A percentile compares a stretch with the other conserved stretches of the same genome.
Evolutionary conservation across 2,329 filamentous ascomycete genomes (phyloP).

Genomic region (Fusarium sp.): DNA sequence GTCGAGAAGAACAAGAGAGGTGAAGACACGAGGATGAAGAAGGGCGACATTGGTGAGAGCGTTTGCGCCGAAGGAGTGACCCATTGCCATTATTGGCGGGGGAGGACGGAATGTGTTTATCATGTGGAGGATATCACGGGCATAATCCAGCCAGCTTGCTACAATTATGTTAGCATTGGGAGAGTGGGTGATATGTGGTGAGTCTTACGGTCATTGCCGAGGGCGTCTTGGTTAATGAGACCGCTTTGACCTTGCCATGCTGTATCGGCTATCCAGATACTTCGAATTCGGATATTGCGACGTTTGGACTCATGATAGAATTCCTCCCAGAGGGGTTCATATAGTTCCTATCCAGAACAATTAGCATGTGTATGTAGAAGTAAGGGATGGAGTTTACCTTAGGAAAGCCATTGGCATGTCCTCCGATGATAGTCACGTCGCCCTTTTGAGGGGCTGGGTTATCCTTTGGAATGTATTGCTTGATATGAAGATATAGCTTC

Average conservation of each 20-base stretch:
- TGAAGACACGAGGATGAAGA: slow-evolving; percentile 83
- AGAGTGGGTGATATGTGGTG: neutral
- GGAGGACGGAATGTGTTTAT: slow-evolving; percentile 86
- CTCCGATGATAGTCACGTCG: slow-evolving; percentile 86
- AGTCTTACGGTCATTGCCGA: slow-evolving; percentile 85
- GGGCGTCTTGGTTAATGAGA: slow-evolving; percentile 76
- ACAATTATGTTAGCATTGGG: slow-evolving; percentile 3
- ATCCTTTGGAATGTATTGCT: slow-evolving; percentile 85
- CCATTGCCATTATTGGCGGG: slow-evolving; percentile 83
- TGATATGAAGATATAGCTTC: slow-evolving; percentile 77
- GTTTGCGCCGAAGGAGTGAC: slow-evolving; percentile 88
- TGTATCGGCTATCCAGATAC: slow-evolving; percentile 92
- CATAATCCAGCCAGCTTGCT: slow-evolving; percentile 82
- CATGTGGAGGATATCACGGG: slow-evolving; percentile 85
- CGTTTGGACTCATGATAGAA: slow-evolving; percentile 68
- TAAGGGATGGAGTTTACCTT: slow-evolving; percentile 66
- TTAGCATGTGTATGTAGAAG: neutral
- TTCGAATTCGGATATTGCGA: slow-evolving; percentile 75
- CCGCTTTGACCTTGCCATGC: slow-evolving; percentile 85
- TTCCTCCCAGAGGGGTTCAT: slow-evolving; percentile 92
- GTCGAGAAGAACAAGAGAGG: slow-evolving; percentile 82
- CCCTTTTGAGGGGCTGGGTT: slow-evolving; percentile 75
- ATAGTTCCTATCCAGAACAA: slow-evolving; percentile 73
- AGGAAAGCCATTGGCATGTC: slow-evolving; percentile 92
- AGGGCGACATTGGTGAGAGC: slow-evolving; percentile 78